These are phyloP conservation scores for Juncus effusus DNA, from an alignment of 176 grass and related monocot genomes.

Conservation along the genomic window DNA sequence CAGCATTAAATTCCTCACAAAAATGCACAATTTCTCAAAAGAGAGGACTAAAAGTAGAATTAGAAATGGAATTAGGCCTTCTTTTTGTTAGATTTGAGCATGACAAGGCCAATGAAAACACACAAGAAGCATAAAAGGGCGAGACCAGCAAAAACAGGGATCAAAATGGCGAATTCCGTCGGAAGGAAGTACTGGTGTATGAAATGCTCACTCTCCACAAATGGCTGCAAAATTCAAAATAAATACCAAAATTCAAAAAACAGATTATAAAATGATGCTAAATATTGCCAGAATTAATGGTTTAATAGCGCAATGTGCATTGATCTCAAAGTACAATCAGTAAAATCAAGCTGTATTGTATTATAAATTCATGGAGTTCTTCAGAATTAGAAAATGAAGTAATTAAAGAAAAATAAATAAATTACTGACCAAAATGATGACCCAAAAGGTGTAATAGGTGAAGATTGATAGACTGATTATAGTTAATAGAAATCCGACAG, in stretches of 20 bases:
- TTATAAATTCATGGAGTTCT: background rate
- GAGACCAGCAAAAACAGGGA: conserved; percentile 64
- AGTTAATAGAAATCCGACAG: conserved; percentile 61
- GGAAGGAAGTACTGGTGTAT: conserved; percentile 76
- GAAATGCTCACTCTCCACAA: conserved; percentile 89
- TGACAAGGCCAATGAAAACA: conserved; percentile 64
- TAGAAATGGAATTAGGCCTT: conserved; percentile 29
- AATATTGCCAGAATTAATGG: too few relatives aligned
- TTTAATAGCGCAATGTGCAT: background rate
- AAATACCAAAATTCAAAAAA: background rate
- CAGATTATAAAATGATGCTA: conserved; percentile 5
- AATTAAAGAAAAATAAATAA: background rate
- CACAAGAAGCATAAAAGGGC: conserved; percentile 73
- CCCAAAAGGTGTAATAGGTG: conserved; percentile 80
- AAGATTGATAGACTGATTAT: conserved; percentile 78
- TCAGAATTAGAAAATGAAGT: background rate
- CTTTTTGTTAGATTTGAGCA: conserved; percentile 74
- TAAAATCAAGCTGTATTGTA: background rate
- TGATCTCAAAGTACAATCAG: background rate
- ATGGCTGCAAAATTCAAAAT: conserved; percentile 49
- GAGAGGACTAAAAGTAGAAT: background rate
- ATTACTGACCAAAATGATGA: conserved; percentile 72
- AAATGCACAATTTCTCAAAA: too few relatives aligned
- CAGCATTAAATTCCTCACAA: too few relatives aligned
- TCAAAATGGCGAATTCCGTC: conserved; percentile 74